Evolutionary conservation across 139 green algal genomes (phyloP).

Genomic region (Chlorella sp.): DNA sequence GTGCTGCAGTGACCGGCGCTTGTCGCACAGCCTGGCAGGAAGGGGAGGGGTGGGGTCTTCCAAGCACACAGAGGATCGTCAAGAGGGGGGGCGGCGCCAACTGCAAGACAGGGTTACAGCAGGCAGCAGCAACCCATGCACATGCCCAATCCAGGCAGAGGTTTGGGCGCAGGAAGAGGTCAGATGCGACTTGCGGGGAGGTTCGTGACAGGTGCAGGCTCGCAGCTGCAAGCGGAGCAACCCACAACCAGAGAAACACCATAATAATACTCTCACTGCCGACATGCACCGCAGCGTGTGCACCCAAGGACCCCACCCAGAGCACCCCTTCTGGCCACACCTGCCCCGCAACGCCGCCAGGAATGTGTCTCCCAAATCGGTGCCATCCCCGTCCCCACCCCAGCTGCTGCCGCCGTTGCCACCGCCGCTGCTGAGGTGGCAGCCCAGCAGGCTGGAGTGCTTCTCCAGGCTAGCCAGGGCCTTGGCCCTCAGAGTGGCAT

Average conservation of each 20-base stretch:
- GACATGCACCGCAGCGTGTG: no score
- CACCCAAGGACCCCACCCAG: no score
- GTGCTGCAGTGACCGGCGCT: no score
- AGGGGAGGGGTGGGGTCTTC: no score
- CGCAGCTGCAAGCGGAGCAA: not conserved
- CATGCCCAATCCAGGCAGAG: no score
- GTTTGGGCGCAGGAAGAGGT: not conserved
- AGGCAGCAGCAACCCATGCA: no score
- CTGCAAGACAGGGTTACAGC: no score
- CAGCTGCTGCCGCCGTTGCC: not conserved
- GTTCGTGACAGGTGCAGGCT: not conserved
- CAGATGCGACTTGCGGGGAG: not conserved
- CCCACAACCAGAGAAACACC: not conserved
- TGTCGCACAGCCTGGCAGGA: conserved; percentile 20
- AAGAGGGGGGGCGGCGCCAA: no score
- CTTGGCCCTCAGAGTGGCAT: conserved; percentile 21
- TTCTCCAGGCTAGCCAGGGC: conserved; percentile 4
- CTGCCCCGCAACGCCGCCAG: not conserved
- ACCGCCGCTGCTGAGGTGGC: not conserved
- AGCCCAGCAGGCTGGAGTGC: not conserved
- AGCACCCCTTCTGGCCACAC: not conserved
- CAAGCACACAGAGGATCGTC: no score
- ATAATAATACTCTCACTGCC: no score
- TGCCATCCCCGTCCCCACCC: not conserved
- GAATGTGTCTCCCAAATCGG: not conserved